These are phyloP conservation scores for Drechslera avenae DNA, from an alignment of 2,329 filamentous ascomycete genomes.

Conservation along the genomic window DNA sequence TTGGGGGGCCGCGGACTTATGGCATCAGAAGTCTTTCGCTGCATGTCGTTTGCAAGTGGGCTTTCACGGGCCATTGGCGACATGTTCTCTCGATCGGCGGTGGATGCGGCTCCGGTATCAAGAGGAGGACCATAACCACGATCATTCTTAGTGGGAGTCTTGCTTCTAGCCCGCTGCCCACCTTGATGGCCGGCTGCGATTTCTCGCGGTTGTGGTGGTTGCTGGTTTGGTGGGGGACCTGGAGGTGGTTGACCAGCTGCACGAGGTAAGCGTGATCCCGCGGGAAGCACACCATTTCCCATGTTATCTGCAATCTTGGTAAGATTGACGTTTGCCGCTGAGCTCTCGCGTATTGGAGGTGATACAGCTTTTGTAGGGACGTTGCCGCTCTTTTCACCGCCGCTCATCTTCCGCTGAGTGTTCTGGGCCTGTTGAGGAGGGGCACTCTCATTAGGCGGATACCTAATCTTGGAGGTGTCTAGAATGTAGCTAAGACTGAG, in stretches of 20 bases:
- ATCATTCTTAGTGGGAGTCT: conserved; percentile 58
- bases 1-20: conserved; percentile 38
- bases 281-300: conserved; percentile 36
- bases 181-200: conserved; percentile 45
- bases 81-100: conserved; percentile 54
- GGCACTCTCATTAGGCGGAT: conserved; percentile 73
- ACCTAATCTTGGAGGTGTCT: conserved; percentile 94
- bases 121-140: conserved; percentile 52
- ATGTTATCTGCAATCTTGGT: conserved; percentile 45
- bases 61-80: conserved; percentile 53
- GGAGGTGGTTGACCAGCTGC: conserved; percentile 64
- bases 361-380: conserved; percentile 43
- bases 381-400: conserved; percentile 51
- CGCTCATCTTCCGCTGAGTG: conserved; percentile 53
- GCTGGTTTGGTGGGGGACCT: conserved; percentile 68
- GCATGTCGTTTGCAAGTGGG: conserved; percentile 31
- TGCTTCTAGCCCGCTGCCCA: conserved; percentile 47
- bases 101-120: conserved; percentile 49
- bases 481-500: conserved; percentile 88
- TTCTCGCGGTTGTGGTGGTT: conserved; percentile 62
- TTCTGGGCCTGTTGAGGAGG: conserved; percentile 36
- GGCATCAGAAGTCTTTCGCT: conserved; percentile 41
- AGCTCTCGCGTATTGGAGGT: conserved; percentile 52
- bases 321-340: conserved; percentile 40
- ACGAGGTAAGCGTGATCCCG: conserved; percentile 64